phyloP scores from a whole-genome alignment of 2,329 filamentous ascomycete genomes.

The Sclerotinia sclerotiorum region DNA sequence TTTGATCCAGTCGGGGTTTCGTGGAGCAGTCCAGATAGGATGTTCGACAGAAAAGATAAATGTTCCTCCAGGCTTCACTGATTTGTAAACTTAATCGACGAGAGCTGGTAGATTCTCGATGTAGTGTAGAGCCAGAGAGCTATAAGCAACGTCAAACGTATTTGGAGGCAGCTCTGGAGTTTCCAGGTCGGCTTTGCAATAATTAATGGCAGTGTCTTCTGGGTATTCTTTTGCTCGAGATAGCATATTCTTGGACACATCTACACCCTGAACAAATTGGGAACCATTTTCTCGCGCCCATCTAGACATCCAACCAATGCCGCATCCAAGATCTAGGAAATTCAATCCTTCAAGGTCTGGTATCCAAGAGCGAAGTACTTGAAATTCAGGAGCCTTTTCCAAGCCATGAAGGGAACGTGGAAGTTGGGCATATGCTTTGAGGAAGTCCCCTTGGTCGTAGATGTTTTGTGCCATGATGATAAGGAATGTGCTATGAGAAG shows the following conservation, averaged over 20 bases:
- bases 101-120: not conserved
- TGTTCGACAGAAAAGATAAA: constrained; percentile 65
- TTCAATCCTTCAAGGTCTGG: not conserved
- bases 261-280: not conserved
- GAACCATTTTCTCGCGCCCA: constrained; percentile 1
- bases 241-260: constrained; percentile 8
- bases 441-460: constrained; percentile 2
- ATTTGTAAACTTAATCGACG: not conserved
- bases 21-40: constrained; percentile 48
- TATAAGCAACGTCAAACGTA: not conserved
- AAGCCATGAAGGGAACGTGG: constrained; percentile 4
- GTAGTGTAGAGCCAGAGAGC: not conserved
- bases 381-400: not conserved
- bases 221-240: constrained; percentile 5
- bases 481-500: not conserved
- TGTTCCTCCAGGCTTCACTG: constrained; percentile 48
- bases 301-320: constrained; percentile 1
- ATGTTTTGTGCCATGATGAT: constrained; percentile 4
- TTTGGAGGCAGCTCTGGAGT: not conserved
- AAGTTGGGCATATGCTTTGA: not conserved
- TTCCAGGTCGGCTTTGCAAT: not conserved
- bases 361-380: not conserved
- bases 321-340: constrained; percentile 6
- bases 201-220: not conserved
- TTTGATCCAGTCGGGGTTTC: constrained; percentile 38